Base-by-base conservation (phyloP, 2,329 filamentous ascomycete genomes). In the Leptographium flavum region DNA sequence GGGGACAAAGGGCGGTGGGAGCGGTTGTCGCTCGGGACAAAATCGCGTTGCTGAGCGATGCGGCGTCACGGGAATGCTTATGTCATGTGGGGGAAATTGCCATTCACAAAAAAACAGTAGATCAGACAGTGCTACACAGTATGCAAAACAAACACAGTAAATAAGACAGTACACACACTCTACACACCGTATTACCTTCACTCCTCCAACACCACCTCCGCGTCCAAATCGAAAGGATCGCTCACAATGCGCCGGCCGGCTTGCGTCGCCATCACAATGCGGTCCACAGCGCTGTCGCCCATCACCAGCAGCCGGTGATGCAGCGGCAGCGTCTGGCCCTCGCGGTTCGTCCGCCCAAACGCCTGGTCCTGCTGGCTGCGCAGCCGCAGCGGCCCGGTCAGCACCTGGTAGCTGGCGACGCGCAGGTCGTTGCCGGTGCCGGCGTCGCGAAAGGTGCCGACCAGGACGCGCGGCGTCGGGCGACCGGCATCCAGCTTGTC, bases 301-400 rank as follows among this genome's bases (percentile, higher is more conserved):
- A 45, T 46, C 10, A 53, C 46, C 3, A 54, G 47, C 45, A 55
- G 47, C 21, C 28, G 35, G 33, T 55, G 53, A 33, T 49, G 49
- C 42, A 55, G 48, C n/a, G 9, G 40, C 39, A 54, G 43, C 21
- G 46, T 45, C 45, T 54, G 52, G 42, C 52, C 52, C 48, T 52
- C 49, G 33, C 52, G 50, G 49, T 54, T 54, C 17, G 52, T 54
- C 30, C 52, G 52, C 1, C 50, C 49, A 51, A 54, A 54, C 8
- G 52, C 52, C 49, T 54, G 52, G 40, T 51, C 48, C 39, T 51
- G 48, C 33, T 52, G 49, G 47, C 50, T 52, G 48, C 36, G 42
- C 27, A 53, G 44, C 11, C 53, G 48, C 47, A 54, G 39, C 22
- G 52, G 50, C 8, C 52, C 52, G 3, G 53, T 54, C 28, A 54